Evolutionary conservation across 208 protist species (phyloP), one percentile per base, ranked within the genome.

Genomic region (Wallacemonas sp.): DNA sequence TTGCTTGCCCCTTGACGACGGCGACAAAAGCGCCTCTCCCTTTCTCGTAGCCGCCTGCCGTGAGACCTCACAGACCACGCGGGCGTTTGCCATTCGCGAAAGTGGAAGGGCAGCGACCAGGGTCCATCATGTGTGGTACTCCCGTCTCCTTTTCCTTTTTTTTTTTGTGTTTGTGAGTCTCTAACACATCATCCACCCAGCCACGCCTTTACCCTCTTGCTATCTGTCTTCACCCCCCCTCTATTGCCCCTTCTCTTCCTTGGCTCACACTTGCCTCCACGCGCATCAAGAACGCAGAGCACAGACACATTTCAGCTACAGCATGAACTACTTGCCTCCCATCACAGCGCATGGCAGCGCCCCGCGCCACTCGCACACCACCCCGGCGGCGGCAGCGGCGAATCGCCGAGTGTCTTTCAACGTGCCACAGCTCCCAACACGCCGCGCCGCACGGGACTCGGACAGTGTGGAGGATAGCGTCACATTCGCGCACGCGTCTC

Each of bases 401-500:
- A 57, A 57, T 37, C 50, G 50, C 3, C 50, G 50, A 13, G 50
- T 57, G 4, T 57, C 50, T 3, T 57, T 57, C 30, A 57, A 33
- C 30, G 50, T 57, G 12, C 50, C 50, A 3, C 50, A 57, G 32
- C 26, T 57, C n/a, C 4, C 9, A 13, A 6, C 30, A 4, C 30
- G 15, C 9, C 30, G 6, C n/a, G 10, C 3, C 30, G 29, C 2
- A 22, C 50, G 50, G 12, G n/a, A 26, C n/a, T 39, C 50, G 6
- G 50, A 57, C 30, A 57, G 50, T 19, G 50, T 57, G 30, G 50
- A 37, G 9, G 50, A 26, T 6, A 57, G 50, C 36, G 29, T 13
- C 24, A 39, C 17, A 6, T 39, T 57, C 50, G 9, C 10, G 30
- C 26, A 21, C 50, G 21, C 32, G 29, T 13, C 17, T 15, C 24